phyloP scores from a whole-genome alignment of 129 eudicot species.

The Calendula officinalis region DNA sequence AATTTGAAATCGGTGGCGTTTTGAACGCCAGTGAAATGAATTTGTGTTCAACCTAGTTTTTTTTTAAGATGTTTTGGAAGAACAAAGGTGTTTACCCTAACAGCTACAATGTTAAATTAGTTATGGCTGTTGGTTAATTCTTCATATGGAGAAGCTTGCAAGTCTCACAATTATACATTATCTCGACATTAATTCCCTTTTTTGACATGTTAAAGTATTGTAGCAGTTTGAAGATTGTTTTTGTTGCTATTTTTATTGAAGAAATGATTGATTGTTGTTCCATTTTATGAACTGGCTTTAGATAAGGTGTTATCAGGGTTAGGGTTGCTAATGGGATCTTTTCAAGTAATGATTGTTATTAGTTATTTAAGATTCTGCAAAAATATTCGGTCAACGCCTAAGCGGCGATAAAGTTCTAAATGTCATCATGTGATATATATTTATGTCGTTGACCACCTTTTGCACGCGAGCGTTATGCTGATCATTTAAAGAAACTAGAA shows the following conservation, averaged over 20 bases:
- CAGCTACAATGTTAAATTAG: slow-evolving; percentile 11
- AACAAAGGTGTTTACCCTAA: slow-evolving; percentile 4
- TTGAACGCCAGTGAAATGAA: slow-evolving; percentile 16
- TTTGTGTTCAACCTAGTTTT: slow-evolving; percentile 9
- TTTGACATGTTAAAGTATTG: slow-evolving; percentile 8
- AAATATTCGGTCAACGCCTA: not conserved
- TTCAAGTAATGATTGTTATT: slow-evolving; percentile 11
- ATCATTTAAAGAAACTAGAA: not conserved
- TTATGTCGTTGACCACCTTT: slow-evolving; percentile 6
- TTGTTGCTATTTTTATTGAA: slow-evolving; percentile 9
- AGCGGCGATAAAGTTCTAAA: not conserved
- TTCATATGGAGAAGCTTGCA: not conserved
- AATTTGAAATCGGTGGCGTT: not conserved
- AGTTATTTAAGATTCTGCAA: not conserved
- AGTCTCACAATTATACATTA: not conserved
- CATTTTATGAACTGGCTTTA: not conserved
- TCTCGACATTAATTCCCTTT: not conserved
- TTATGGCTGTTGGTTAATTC: not conserved
- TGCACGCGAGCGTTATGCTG: not conserved
- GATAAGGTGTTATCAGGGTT: not conserved
- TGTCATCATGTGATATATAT: not conserved
- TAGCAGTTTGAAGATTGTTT: not conserved
- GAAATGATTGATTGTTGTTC: not conserved
- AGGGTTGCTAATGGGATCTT: slow-evolving; percentile 13
- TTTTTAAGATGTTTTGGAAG: slow-evolving; percentile 11